Evolutionary conservation across 768 basidiomycete genomes (phyloP), one percentile per base, ranked within the genome.

Genomic region (Pleurotus sapidus): DNA sequence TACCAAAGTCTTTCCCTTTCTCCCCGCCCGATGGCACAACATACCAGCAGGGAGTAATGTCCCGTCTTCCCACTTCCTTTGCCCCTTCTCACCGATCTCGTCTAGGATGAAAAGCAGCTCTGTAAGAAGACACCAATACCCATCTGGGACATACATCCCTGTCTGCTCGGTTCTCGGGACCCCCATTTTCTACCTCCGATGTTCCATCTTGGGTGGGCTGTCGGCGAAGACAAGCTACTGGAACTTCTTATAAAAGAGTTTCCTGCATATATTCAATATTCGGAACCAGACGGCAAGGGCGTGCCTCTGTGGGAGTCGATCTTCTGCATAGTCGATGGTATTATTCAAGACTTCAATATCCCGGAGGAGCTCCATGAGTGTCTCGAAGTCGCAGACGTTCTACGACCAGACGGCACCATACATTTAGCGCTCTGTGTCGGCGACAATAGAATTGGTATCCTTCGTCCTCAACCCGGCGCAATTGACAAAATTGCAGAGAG

Each of bases 1-100:
- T 51, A 59, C 18, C 53, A 59, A 8, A 55, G 58, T 23, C 45
- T n/a, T n/a, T n/a, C n/a, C n/a, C n/a, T n/a, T n/a, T n/a, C n/a
- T n/a, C n/a, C n/a, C n/a, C n/a, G n/a, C n/a, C n/a, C n/a, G n/a
- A n/a, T n/a, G n/a, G n/a, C n/a, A n/a, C n/a, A n/a, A n/a, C n/a
- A n/a, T n/a, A n/a, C n/a, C n/a, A n/a, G n/a, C n/a, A n/a, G n/a
- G n/a, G n/a, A n/a, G n/a, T n/a, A n/a, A n/a, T n/a, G n/a, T n/a
- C n/a, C n/a, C n/a, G n/a, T n/a, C n/a, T n/a, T n/a, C n/a, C n/a
- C n/a, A n/a, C n/a, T n/a, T n/a, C n/a, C n/a, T n/a, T n/a, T n/a
- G n/a, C n/a, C n/a, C n/a, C n/a, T n/a, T n/a, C n/a, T n/a, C n/a
- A n/a, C n/a, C n/a, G n/a, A n/a, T n/a, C n/a, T n/a, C n/a, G n/a